phyloP scores from a whole-genome alignment of 2,329 filamentous ascomycete genomes.

The Rhynchosporium agropyri region DNA sequence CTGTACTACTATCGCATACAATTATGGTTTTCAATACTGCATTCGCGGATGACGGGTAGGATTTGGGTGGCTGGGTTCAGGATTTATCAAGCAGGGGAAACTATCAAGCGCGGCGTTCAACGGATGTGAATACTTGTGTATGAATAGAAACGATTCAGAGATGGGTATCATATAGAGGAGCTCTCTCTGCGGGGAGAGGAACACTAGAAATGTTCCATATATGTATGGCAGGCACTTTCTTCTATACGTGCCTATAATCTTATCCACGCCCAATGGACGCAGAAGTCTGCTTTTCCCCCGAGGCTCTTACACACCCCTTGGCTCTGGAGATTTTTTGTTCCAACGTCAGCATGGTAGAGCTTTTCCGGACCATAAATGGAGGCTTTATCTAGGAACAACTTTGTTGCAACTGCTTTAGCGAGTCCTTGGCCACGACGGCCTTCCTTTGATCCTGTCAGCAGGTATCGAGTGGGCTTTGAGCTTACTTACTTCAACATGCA shows the following conservation, averaged over 20 bases:
- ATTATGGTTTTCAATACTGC: constrained; percentile 9
- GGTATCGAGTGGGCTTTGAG: background rate
- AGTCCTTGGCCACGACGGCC: constrained; percentile 62
- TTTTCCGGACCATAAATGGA: constrained; percentile 51
- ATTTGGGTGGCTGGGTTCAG: constrained; percentile 12
- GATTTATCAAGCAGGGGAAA: constrained; percentile 10
- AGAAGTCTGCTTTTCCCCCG: constrained; percentile 50
- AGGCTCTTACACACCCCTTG: constrained; percentile 64
- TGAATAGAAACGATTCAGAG: constrained; percentile 12
- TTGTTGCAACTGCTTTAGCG: constrained; percentile 62
- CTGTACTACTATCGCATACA: constrained; percentile 18
- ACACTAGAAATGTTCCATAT: background rate
- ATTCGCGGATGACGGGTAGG: constrained; percentile 18
- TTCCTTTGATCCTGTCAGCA: constrained; percentile 42
- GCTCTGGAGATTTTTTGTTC: constrained; percentile 61
- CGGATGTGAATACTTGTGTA: constrained; percentile 15
- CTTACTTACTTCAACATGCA: constrained; percentile 59
- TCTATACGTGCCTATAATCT: constrained; percentile 1
- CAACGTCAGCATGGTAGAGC: constrained; percentile 66
- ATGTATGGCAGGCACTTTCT: background rate
- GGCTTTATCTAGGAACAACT: constrained; percentile 57
- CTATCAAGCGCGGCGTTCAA: constrained; percentile 32
- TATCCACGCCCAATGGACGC: constrained; percentile 52
- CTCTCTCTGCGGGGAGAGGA: background rate
- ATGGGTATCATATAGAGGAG: background rate